A percentile compares a stretch with the other conserved stretches of the same genome.
phyloP scores from a whole-genome alignment of 2,329 filamentous ascomycete species.

The Neofusicoccum sp. region DNA sequence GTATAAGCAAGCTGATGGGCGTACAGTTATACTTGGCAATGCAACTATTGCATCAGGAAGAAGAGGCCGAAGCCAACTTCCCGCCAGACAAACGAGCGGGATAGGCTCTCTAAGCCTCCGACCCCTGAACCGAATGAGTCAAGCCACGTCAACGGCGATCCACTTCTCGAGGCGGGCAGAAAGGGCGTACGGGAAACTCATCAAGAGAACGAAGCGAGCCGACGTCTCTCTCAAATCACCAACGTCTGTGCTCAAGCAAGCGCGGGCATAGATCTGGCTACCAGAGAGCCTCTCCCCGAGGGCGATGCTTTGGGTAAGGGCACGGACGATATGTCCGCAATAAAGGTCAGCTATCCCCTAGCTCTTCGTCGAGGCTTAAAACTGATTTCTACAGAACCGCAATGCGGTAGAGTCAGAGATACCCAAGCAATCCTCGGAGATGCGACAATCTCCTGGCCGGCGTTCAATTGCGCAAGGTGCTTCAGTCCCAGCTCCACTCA shows the following conservation, averaged over 20 bases:
- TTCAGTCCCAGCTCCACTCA: no score
- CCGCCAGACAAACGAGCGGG: background rate
- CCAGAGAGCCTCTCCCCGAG: no score
- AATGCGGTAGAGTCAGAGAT: background rate
- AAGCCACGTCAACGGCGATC: background rate
- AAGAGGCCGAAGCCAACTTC: background rate
- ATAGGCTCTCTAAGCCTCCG: no score
- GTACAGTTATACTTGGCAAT: constrained; percentile 1
- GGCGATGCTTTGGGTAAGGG: no score
- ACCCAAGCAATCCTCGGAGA: background rate
- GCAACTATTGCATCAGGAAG: constrained; percentile 10
- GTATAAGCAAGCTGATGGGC: background rate
- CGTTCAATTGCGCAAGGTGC: no score
- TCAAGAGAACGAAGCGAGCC: no score
- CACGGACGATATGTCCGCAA: no score
- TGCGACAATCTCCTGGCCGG: background rate
- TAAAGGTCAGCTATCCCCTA: no score
- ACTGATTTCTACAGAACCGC: background rate
- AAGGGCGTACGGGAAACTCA: background rate
- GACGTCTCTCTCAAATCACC: background rate
- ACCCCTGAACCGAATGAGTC: background rate
- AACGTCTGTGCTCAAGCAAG: background rate
- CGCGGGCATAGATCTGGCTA: no score
- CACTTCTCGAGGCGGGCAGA: background rate
- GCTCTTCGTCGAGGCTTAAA: no score